These are phyloP conservation scores for Ceratocystis albifundus DNA, from an alignment of 2,329 filamentous ascomycete genomes.

Conservation along the genomic window DNA sequence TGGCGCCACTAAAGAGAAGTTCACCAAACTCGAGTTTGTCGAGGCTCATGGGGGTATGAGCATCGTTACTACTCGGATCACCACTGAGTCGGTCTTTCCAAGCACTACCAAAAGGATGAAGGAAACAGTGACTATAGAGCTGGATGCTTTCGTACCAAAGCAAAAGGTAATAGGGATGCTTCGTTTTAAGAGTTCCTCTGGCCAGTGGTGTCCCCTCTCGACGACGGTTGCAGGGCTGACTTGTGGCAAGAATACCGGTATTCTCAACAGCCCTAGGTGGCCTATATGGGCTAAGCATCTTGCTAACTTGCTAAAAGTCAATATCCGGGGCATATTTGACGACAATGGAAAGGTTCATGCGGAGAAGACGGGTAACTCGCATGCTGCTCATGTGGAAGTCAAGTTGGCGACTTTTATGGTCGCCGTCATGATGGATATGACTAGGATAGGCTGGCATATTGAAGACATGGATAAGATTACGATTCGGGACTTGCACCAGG, in stretches of 20 bases:
- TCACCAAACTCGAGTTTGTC: background rate
- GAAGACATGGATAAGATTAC: background rate
- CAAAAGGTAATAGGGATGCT: slow-evolving; percentile 7
- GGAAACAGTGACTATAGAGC: background rate
- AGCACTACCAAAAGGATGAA: background rate
- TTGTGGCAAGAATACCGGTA: slow-evolving; percentile 11
- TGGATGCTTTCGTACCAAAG: background rate
- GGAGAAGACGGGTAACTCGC: slow-evolving; percentile 22
- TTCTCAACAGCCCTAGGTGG: slow-evolving; percentile 30
- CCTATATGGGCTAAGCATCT: slow-evolving; percentile 28
- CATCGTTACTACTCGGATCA: background rate
- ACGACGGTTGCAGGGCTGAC: slow-evolving; percentile 8
- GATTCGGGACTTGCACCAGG: background rate
- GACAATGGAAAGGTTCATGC: background rate
- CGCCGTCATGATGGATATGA: slow-evolving; percentile 20
- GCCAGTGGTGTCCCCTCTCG: background rate
- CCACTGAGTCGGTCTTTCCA: background rate
- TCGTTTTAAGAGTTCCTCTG: background rate
- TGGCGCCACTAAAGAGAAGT: background rate
- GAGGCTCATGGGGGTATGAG: background rate
- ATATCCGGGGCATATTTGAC: slow-evolving; percentile 27
- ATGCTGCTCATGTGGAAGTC: slow-evolving; percentile 33
- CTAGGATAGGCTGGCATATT: background rate
- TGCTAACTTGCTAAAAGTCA: slow-evolving; percentile 28
- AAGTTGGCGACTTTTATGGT: slow-evolving; percentile 32